Conservation (phyloP, 768 basidiomycete species). For the Russula abietina region DNA sequence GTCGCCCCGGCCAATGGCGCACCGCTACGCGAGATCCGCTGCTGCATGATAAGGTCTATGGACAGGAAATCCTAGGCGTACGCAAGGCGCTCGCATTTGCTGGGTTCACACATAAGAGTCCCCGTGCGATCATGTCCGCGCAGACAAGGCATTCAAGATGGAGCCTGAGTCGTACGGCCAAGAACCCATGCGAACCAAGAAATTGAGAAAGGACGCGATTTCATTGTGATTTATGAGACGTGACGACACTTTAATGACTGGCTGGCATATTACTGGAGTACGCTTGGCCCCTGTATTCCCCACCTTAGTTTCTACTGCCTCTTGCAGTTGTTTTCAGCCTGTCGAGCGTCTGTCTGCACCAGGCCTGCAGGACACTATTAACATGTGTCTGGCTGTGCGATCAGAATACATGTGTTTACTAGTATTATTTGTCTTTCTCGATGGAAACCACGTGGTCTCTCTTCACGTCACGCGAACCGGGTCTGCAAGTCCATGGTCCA, state of each 20-base stretch:
- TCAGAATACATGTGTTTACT: slow-evolving; percentile 12
- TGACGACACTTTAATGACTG: slow-evolving; percentile 13
- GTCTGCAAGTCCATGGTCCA: slow-evolving; percentile 8
- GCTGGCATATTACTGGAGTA: slow-evolving; percentile 8
- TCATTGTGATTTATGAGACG: slow-evolving; percentile 52
- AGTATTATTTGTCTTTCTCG: slow-evolving; percentile 15
- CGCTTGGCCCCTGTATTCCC: slow-evolving; percentile 10
- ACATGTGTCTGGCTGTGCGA: slow-evolving; percentile 8
- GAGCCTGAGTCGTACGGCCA: slow-evolving; percentile 45
- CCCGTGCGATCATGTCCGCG: slow-evolving; percentile 68
- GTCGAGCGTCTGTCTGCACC: neutral
- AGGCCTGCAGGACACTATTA: slow-evolving; percentile 12
- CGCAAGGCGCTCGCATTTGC: slow-evolving; percentile 89
- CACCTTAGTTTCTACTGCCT: slow-evolving; percentile 16
- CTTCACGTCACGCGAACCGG: too few species aligned
- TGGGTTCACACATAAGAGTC: slow-evolving; percentile 87
- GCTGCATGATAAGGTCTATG: slow-evolving; percentile 78
- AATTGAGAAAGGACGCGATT: slow-evolving; percentile 70
- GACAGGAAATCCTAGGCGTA: slow-evolving; percentile 79
- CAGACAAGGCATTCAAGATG: slow-evolving; percentile 64
- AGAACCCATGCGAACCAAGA: slow-evolving; percentile 46
- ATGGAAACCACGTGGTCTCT: too few species aligned
- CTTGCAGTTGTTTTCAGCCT: neutral
- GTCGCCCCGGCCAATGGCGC: slow-evolving; percentile 87
- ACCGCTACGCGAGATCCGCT: slow-evolving; percentile 85